Percentiles rank a stretch among this genome's conserved stretches.
These are phyloP conservation scores for Fusarium sulawesiense DNA, from an alignment of 2,329 filamentous ascomycete species.

Conservation along the genomic window DNA sequence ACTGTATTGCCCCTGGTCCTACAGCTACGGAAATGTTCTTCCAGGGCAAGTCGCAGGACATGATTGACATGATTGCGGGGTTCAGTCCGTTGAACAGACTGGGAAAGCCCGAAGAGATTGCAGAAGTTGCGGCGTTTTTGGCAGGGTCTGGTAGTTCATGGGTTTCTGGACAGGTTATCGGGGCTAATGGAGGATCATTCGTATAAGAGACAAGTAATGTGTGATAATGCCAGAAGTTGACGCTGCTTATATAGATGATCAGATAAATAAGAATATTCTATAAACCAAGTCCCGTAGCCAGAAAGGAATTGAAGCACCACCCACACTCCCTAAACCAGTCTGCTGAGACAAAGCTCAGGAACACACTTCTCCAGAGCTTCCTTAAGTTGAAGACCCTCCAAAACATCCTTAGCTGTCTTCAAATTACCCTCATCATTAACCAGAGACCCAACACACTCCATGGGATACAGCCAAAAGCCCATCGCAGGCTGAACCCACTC, in stretches of 20 bases:
- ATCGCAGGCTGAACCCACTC: neutral
- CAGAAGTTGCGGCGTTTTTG: slow-evolving; percentile 1
- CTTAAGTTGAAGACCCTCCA: neutral
- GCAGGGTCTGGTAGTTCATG: slow-evolving; percentile 11
- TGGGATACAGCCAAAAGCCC: neutral
- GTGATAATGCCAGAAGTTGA: neutral
- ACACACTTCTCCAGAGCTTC: neutral
- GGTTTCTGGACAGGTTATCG: slow-evolving; percentile 15
- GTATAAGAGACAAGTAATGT: neutral
- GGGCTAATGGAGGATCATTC: slow-evolving; percentile 16
- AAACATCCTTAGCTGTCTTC: neutral
- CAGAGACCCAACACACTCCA: neutral
- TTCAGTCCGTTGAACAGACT: neutral
- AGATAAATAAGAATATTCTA: neutral
- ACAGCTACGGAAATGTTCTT: slow-evolving; percentile 20
- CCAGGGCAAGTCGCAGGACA: slow-evolving; percentile 9
- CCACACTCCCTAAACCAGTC: neutral
- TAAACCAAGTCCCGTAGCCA: rapidly evolving
- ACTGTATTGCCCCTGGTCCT: slow-evolving; percentile 9
- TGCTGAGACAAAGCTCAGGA: neutral
- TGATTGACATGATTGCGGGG: neutral
- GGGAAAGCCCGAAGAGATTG: slow-evolving; percentile 6
- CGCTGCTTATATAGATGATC: neutral
- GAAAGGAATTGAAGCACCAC: neutral
- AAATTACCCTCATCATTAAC: rapidly evolving